Evolutionary conservation across 2,329 filamentous ascomycete species (phyloP), one percentile per base, ranked within the genome.

Genomic region (Rutstroemia sp.): DNA sequence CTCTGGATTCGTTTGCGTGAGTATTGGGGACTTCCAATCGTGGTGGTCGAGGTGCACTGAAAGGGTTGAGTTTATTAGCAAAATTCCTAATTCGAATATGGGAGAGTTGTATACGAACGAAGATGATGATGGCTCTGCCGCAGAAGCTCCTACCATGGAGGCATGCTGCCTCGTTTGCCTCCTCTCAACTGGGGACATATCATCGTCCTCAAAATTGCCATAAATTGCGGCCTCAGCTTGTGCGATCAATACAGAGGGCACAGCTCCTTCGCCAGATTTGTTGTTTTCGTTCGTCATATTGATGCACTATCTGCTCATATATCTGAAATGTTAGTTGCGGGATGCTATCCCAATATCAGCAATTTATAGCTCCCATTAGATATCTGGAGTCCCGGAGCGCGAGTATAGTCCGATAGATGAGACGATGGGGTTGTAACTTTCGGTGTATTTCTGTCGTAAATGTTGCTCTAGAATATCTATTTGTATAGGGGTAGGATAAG

Each of bases 181-280:
- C 38, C 56, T 52, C 12, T 60, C 39, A 47, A 55, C 53, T 45
- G 30, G 25, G 42, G 44, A 30, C 42, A 30, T 46, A 8, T 53
- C 54, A 25, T 53, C 54, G 10, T 61, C 57, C 39, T 65, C 61
- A 19, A 63, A 54, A 53, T 65, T 66, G 14, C 63, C 67, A 46
- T 63, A 57, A 10, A 68, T 68, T 1, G 67, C 68, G 49, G 67
- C 64, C 59, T 70, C 63, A 27, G 66, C 67, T 58, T 69, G 67
- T 14, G 65, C 65, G 50, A 69, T 66, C 19, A 69, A 49, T 10
- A 58, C 57, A 16, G 58, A 49, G 39, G 67, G 65, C 2, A 68
- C 45, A 10, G 51, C 50, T 47, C 56, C 44, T 8, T 55, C 56
- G n/a, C 44, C 21, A 4, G 48, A 51, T 39, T 53, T 56, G 38